Evolutionary conservation across 139 green algal species (phyloP).

Genomic region (Microglena sp.): DNA sequence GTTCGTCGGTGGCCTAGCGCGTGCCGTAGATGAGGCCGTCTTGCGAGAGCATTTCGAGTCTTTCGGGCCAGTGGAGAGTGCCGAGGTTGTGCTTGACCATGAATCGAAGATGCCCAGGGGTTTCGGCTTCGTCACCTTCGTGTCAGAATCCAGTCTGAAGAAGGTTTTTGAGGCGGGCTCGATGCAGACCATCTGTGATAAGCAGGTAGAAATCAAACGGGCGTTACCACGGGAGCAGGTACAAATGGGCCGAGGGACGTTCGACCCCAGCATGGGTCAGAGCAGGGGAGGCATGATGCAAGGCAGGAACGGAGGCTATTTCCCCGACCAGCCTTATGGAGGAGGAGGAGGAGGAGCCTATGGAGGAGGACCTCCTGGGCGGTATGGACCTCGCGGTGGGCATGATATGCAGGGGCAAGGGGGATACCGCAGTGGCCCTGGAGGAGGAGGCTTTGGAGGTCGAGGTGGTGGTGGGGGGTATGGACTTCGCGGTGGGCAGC

Average conservation of each 20-base stretch:
- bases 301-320: neutral
- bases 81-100: slow-evolving; percentile 95
- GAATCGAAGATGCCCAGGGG: slow-evolving; percentile 82
- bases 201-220: slow-evolving; percentile 88
- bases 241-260: slow-evolving; percentile 38
- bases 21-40: slow-evolving; percentile 71
- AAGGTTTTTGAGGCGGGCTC: slow-evolving; percentile 64
- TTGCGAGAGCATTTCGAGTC: slow-evolving; percentile 63
- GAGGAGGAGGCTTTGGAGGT: no score
- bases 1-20: slow-evolving; percentile 88
- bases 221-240: slow-evolving; percentile 82
- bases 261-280: no score
- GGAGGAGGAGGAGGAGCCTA: no score
- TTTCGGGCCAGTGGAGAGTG: slow-evolving; percentile 75
- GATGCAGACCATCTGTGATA: slow-evolving; percentile 89
- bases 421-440: no score
- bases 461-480: no score
- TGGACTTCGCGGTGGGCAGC: no score
- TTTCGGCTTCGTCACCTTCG: slow-evolving; percentile 96
- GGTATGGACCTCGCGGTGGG: no score
- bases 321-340: slow-evolving; percentile 4
- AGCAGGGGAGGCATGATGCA: slow-evolving; percentile 11
- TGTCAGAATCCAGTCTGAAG: slow-evolving; percentile 79
- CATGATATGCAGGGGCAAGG: no score
- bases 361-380: no score